A percentile compares a stretch with the other conserved stretches of the same genome.
Evolutionary conservation across 192 early-diverging fungal species (phyloP).

Genomic region (Coemansia sp.): DNA sequence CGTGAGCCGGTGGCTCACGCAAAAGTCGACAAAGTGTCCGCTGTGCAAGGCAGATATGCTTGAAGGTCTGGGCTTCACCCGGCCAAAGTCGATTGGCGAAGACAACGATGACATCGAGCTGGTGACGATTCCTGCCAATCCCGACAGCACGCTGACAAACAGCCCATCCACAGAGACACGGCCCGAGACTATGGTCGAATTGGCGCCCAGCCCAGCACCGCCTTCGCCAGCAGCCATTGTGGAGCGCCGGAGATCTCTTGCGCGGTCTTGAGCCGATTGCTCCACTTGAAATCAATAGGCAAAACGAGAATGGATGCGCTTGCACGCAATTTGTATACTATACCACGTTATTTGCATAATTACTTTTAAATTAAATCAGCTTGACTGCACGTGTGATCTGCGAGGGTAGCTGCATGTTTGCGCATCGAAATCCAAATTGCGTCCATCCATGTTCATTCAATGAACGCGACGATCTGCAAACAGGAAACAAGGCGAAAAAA

Average conservation of each 20-base stretch:
- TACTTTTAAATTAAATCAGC: neutral
- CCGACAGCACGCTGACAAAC: neutral
- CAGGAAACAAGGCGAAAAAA: too few relatives aligned
- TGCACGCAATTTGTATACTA: neutral
- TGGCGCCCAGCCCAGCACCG: neutral
- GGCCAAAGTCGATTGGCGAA: neutral
- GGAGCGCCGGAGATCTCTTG: neutral
- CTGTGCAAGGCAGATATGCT: slow-evolving; percentile 37
- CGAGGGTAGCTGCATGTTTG: neutral
- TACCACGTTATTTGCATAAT: neutral
- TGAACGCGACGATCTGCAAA: too few relatives aligned
- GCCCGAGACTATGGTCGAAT: neutral
- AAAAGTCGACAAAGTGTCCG: slow-evolving; percentile 40
- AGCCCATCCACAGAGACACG: neutral
- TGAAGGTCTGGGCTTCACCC: slow-evolving; percentile 19
- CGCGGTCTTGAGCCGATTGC: neutral
- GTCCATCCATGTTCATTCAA: too few relatives aligned
- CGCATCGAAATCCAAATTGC: neutral
- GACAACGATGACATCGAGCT: slow-evolving; percentile 16
- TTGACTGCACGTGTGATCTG: neutral
- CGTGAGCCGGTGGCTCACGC: slow-evolving; percentile 31
- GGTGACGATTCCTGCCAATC: neutral
- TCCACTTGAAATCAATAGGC: neutral
- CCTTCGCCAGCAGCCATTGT: neutral
- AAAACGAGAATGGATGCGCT: too few relatives aligned